Evolutionary conservation across 164 flowering plant genomes (phyloP).

Genomic region (Houttuynia cordata): DNA sequence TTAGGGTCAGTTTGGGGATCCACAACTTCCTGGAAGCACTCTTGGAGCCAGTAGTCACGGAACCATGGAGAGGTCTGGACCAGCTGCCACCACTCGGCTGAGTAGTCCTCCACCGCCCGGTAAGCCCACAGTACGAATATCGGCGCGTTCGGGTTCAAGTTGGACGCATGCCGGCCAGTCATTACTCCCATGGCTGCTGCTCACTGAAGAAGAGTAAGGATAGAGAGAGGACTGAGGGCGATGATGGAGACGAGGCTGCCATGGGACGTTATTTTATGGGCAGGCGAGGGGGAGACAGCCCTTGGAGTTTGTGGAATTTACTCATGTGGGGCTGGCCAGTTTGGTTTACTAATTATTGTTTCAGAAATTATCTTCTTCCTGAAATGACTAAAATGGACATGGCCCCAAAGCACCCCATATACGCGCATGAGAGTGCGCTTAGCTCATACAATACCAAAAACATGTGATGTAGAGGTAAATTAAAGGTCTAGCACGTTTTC

Average conservation of each 20-base stretch:
- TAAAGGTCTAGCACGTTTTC: no score
- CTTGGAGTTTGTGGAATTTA: neutral
- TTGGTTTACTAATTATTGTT: no score
- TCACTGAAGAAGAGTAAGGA: neutral
- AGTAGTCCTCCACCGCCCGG: conserved; percentile 72
- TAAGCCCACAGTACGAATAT: conserved; percentile 64
- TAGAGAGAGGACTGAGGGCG: neutral
- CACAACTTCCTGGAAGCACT: conserved; percentile 40
- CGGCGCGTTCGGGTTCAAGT: conserved; percentile 77
- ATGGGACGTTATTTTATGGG: neutral
- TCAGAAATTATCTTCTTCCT: no score
- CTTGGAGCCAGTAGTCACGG: conserved; percentile 86
- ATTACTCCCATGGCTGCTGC: conserved; percentile 34
- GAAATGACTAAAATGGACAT: no score
- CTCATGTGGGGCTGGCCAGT: neutral
- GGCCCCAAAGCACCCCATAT: no score
- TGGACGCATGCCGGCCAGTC: conserved; percentile 21
- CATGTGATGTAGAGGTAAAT: no score
- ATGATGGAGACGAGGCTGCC: neutral
- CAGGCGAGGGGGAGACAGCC: neutral
- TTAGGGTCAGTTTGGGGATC: conserved; percentile 21
- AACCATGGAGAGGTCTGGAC: conserved; percentile 69
- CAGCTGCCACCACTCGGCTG: conserved; percentile 84
- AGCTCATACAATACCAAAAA: no score
- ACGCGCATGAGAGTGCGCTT: no score